Evolutionary conservation across 495 filamentous ascomycete genomes (phyloP), one percentile per base, ranked within the genome.

Genomic region (Podospora fimiseda): DNA sequence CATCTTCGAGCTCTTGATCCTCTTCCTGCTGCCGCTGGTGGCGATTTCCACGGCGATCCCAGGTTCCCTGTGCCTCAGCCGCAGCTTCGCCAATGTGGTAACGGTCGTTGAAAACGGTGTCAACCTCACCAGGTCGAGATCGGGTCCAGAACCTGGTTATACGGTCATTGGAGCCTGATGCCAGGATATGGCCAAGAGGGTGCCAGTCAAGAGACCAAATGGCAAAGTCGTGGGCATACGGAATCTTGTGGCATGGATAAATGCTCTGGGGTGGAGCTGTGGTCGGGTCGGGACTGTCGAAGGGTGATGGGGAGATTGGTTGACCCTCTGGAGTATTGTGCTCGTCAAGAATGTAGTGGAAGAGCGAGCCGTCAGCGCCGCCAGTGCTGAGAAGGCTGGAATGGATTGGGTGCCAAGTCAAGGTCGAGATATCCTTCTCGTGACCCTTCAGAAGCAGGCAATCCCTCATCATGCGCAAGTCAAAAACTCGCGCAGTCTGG

Each of bases 141-240:
- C 93, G 82, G 13, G 89, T 87, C 93, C 93, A 98, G 73, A 98
- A 98, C 30, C 92, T 82, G 7, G 93, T 96, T 42, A 94, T 89
- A 43, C 92, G 86, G 68, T 98, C 93, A 66, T 98, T 98, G 2
- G 92, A 96, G 3, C 93, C 93, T n/a, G 93, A 95, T n/a, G 90
- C 90, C 21, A 98, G 78, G 53, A 98, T 92, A 61, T 98, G 93
- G 18, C 93, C 93, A 0, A 96, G 74, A 1, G 93, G 93, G 61
- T 98, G 93, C 88, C 93, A 98, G 73, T 95, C 90, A 19, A 98
- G 75, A 3, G 90, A 91, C 93, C 93, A 98, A 51, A 98, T 92
- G 9, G 90, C 86, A 58, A 89, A 91, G 37, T 91, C 89, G 60
- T 98, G 93, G 1, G 93, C 93, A 53, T 85, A 90, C 33, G 85